These are phyloP conservation scores for Diaporthe longicolla DNA, from an alignment of 2,329 filamentous ascomycete species.

Conservation along the genomic window DNA sequence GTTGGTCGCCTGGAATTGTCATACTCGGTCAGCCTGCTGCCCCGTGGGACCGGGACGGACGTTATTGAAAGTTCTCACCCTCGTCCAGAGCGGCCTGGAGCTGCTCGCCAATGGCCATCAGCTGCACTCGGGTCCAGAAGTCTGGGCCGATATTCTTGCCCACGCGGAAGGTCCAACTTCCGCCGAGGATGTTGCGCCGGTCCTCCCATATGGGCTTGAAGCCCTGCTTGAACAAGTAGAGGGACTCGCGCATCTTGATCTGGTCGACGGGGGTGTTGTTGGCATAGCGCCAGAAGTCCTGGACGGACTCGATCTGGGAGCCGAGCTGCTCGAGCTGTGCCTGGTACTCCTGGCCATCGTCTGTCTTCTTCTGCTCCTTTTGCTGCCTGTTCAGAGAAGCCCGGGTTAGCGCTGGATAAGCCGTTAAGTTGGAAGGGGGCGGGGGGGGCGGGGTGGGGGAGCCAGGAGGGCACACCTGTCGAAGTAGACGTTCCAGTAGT, in stretches of 20 bases:
- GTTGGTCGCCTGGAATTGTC: constrained; percentile 76
- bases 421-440: constrained; percentile 13
- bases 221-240: constrained; percentile 85
- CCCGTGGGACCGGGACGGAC: background rate
- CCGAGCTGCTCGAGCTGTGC: constrained; percentile 73
- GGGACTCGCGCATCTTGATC: constrained; percentile 82
- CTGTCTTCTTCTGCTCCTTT: constrained; percentile 59
- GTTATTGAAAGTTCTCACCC: constrained; percentile 61
- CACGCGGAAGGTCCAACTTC: constrained; percentile 93
- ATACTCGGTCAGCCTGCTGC: background rate
- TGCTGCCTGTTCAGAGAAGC: constrained; percentile 52
- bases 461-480: constrained; percentile 62
- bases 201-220: constrained; percentile 88
- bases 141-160: constrained; percentile 80
- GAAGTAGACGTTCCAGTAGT: constrained; percentile 83
- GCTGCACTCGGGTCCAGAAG: constrained; percentile 85
- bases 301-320: constrained; percentile 80
- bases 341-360: constrained; percentile 62
- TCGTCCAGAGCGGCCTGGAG: constrained; percentile 80
- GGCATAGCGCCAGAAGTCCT: constrained; percentile 88
- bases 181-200: constrained; percentile 85
- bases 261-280: constrained; percentile 85
- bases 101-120: constrained; percentile 87
- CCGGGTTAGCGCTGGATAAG: constrained; percentile 28
- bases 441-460: background rate